Base-by-base conservation (phyloP, 2,329 filamentous ascomycete genomes). In the Aspergillus tamarii region DNA sequence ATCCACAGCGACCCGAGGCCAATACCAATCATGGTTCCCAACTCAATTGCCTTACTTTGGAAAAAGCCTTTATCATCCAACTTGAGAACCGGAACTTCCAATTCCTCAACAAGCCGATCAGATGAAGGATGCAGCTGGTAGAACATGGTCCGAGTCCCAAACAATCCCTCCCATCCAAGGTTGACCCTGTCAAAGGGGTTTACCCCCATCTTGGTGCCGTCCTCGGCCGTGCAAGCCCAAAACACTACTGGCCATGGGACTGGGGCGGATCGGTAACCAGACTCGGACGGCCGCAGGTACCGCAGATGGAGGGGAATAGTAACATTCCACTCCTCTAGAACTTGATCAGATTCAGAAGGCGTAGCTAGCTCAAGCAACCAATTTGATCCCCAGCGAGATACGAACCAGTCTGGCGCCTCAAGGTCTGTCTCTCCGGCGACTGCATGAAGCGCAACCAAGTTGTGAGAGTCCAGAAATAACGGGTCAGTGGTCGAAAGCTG, bases 101-200 rank as follows among this genome's bases (percentile, higher is more conserved):
- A 73, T 6, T 76, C 73, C 73, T 86, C 88, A 56, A 85, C 79
- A 26, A 92, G 77, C 41, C 60, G 64, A 1, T 60, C 52, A 1
- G 84, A 76, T n/a, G 72, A 73, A 1, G 90, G 89, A 41, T 84
- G 81, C 2, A 91, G 76, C 74, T 97, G 93, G 84, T 93, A 96
- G 75, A 97, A 97, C 74, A 92, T 84, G 0, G 93, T 96, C 57
- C 87, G 84, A 0, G 87, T 84, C 1, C 86, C 87, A 75, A 97
- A 97, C 10, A 96, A 78, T 0, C 85, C 87, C 68, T 97, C 94
- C 76, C 94, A 97, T 1, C 93, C 94, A n/a, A 97, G 72, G 73
- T 92, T 87, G n/a, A 84, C 81, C 7, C 92, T 84, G 76, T 97
- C 94, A 77, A 98, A 98, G 0, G 94, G 94, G 72, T 91, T 97